Base-by-base conservation (phyloP, 208 protist species). In the Sergeia podlipaevii region DNA sequence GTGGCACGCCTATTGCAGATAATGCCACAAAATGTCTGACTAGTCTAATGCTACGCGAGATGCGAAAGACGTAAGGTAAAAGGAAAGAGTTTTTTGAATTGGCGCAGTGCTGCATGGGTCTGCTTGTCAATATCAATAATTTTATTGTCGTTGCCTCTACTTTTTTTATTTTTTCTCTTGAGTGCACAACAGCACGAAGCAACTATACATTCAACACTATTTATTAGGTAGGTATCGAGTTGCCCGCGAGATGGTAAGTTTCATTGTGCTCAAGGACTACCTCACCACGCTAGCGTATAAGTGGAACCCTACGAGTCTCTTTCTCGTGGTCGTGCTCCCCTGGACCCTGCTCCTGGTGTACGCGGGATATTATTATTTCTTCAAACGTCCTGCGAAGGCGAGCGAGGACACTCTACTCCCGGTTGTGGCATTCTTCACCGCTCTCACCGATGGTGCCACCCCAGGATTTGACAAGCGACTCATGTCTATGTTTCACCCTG, bases 401-500 rank as follows among this genome's bases (percentile, higher is more conserved):
- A 39, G 53, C 15, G 58, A 43, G 4, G 55, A 53, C 46, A 50
- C 46, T 10, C 62, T 90, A 27, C 73, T 69, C 0, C 86, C 83
- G 2, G 81, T 95, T 48, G 10, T 76, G 18, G 60, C 65, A 34
- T 95, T 95, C 57, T 79, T 84, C 50, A 73, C 64, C 34, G 57
- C 69, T 18, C 64, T 95, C 5, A 91, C 85, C 0, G 69, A 74
- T 23, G 79, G 77, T 10, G 80, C 84, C 24, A 86, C 71, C 3
- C 30, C 81, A 4, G 84, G 80, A 20, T 91, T 68, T 57, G 84
- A 95, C 48, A 54, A 77, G 65, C 49, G 67, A 18, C 64, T 95
- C 27, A 76, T 95, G 74, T 48, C 43, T 13, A 60, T 91, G 34
- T 85, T 95, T 23, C 84, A 92, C 45, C 85, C 79, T 3, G 70